Evolutionary conservation across 129 eudicot species (phyloP).

Genomic region (Saussurea involucrata): DNA sequence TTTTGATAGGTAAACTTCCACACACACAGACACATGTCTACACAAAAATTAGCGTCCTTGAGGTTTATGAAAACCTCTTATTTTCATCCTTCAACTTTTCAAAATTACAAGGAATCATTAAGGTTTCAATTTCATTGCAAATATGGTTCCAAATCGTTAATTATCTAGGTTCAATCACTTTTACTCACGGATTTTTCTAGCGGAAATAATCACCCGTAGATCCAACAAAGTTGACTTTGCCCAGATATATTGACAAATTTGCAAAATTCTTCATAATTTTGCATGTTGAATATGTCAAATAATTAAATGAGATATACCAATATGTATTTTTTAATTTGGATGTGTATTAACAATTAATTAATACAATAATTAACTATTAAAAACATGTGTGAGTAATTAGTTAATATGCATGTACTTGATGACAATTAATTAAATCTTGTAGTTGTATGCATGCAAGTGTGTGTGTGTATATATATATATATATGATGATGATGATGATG

Average conservation of each 20-base stretch:
- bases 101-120: background rate
- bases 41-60: background rate
- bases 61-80: background rate
- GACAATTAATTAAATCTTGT: background rate
- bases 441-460: too few species aligned
- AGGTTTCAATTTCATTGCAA: background rate
- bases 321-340: too few species aligned
- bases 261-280: too few species aligned
- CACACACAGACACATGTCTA: background rate
- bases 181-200: too few species aligned
- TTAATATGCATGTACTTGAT: background rate
- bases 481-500: background rate
- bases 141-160: background rate
- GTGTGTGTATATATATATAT: background rate
- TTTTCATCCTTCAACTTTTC: background rate
- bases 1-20: conserved; percentile 17
- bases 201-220: too few species aligned
- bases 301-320: too few species aligned
- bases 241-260: too few species aligned
- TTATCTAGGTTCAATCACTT: too few species aligned
- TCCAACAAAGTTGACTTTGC: background rate
- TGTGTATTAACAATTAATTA: too few species aligned
- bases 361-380: background rate
- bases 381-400: background rate
- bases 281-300: too few species aligned